Evolutionary conservation across 1,139 yeast species (phyloP).

Genomic region (Candida sp.): DNA sequence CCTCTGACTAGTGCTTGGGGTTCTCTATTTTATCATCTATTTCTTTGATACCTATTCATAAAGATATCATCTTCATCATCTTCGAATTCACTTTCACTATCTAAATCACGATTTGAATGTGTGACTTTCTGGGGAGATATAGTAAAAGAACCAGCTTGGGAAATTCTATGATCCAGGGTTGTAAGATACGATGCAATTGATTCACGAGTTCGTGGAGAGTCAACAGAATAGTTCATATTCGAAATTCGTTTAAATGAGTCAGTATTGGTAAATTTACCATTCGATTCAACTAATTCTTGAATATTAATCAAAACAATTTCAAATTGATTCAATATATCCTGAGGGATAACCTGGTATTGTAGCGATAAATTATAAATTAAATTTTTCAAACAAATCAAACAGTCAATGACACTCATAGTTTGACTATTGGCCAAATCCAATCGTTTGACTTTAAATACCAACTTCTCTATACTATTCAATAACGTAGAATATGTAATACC

Average conservation of each 20-base stretch:
- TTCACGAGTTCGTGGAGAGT: not conserved
- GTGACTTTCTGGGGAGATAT: not conserved
- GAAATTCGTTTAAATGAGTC: too few relatives aligned
- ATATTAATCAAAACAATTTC: not conserved
- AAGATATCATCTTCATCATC: conserved; percentile 10
- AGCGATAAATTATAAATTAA: not conserved
- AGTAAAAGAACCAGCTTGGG: not conserved
- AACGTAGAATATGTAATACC: not conserved
- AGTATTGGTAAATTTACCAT: not conserved
- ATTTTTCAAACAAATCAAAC: not conserved
- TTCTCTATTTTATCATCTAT: too few relatives aligned
- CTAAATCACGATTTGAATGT: conserved; percentile 7
- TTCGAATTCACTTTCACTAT: conserved; percentile 15
- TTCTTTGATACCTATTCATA: not conserved
- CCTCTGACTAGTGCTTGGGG: too few relatives aligned
- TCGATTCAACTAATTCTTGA: not conserved
- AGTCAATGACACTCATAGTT: not conserved
- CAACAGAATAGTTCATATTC: not conserved
- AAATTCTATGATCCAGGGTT: not conserved
- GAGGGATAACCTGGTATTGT: not conserved
- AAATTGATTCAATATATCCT: not conserved
- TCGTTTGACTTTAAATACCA: not conserved
- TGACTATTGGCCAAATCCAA: not conserved
- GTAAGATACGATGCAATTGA: not conserved
- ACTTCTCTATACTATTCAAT: not conserved